These are phyloP conservation scores for Ceratonia siliqua DNA, from an alignment of 306 rosid genomes.

Conservation along the genomic window DNA sequence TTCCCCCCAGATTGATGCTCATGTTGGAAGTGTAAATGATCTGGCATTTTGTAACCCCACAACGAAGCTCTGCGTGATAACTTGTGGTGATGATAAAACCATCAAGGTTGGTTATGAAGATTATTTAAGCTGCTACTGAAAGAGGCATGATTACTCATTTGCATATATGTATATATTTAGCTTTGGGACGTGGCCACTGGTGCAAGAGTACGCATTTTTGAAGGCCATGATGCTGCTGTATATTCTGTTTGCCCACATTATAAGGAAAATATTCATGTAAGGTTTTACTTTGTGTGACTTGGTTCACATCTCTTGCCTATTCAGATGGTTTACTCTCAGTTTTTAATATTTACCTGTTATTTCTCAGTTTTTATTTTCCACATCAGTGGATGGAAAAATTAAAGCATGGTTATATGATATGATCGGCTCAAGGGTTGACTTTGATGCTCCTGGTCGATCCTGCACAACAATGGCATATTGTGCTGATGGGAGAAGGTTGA, in stretches of 20 bases:
- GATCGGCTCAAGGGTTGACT: constrained; percentile 94
- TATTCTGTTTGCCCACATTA: constrained; percentile 34
- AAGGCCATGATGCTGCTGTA: constrained; percentile 34
- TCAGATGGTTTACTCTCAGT: constrained; percentile 15
- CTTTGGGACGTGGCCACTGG: constrained; percentile 38
- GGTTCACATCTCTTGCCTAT: not conserved
- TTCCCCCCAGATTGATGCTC: constrained; percentile 53
- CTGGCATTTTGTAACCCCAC: constrained; percentile 43
- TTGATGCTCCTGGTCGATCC: constrained; percentile 96
- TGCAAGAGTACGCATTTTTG: constrained; percentile 13
- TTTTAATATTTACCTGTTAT: constrained; percentile 22
- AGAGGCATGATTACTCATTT: constrained; percentile 9
- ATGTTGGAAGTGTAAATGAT: constrained; percentile 58
- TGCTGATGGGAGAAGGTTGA: constrained; percentile 92
- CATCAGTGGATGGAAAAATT: constrained; percentile 93
- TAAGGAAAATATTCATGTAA: constrained; percentile 29
- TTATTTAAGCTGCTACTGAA: not conserved
- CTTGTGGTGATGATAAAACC: constrained; percentile 59
- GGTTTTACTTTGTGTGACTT: constrained; percentile 20
- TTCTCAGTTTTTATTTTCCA: constrained; percentile 84
- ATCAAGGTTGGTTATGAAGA: constrained; percentile 53
- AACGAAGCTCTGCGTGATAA: constrained; percentile 38
- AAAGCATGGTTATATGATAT: constrained; percentile 98
- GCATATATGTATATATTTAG: constrained; percentile 14
- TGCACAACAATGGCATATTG: constrained; percentile 95